Percentiles rank a stretch among this genome's conserved stretches.
Conservation (phyloP, 305 asterid species). For the Fraxinus latifolia region DNA sequence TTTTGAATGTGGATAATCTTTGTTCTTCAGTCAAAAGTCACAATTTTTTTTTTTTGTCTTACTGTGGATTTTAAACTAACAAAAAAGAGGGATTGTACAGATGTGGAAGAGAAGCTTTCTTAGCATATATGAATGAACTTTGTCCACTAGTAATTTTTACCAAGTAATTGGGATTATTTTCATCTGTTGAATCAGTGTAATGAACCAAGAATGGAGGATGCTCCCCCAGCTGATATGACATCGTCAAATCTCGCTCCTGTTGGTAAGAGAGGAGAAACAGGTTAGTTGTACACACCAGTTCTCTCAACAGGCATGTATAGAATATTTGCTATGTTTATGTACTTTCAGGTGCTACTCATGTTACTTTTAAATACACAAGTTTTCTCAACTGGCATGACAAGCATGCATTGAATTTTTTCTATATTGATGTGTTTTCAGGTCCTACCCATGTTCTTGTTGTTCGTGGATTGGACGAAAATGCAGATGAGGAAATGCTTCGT, state of each 20-base stretch:
- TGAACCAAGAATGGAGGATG: slow-evolving; percentile 92
- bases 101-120: background rate
- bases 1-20: slow-evolving; percentile 3
- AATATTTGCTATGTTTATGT: slow-evolving; percentile 13
- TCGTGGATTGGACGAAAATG: slow-evolving; percentile 98
- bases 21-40: background rate
- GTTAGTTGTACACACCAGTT: slow-evolving; percentile 34
- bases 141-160: background rate
- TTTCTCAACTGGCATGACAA: background rate
- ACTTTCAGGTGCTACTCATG: slow-evolving; percentile 35
- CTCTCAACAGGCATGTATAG: background rate
- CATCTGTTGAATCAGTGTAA: slow-evolving; percentile 60
- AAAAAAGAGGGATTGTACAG: background rate
- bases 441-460: slow-evolving; percentile 96
- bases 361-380: slow-evolving; percentile 27
- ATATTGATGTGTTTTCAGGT: slow-evolving; percentile 43
- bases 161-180: slow-evolving; percentile 14
- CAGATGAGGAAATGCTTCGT: slow-evolving; percentile 98
- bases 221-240: slow-evolving; percentile 93
- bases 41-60: background rate
- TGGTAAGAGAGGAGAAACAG: slow-evolving; percentile 91
- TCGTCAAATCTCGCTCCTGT: slow-evolving; percentile 50
- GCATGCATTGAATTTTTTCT: slow-evolving; percentile 4
- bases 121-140: background rate
- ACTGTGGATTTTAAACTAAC: background rate